Percentiles rank a stretch among this genome's conserved stretches.
Evolutionary conservation across 2,329 filamentous ascomycete genomes (phyloP).

Genomic region (Tolypocladium ovalisporum): DNA sequence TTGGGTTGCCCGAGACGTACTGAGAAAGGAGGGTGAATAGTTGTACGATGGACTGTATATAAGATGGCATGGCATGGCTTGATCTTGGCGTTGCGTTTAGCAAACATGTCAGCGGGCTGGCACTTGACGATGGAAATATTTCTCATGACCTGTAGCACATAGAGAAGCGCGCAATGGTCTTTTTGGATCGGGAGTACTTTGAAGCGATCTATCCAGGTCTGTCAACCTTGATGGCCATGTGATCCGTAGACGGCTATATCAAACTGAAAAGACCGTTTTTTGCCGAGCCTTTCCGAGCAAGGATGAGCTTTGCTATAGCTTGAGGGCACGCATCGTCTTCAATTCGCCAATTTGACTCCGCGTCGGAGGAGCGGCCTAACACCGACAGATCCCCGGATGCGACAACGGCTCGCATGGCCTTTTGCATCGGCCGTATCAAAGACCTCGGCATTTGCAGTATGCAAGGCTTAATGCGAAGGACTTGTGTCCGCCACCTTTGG

Average conservation of each 20-base stretch:
- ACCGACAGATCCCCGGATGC: background rate
- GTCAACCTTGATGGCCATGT: background rate
- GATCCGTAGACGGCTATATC: background rate
- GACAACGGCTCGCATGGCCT: background rate
- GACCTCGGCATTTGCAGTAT: background rate
- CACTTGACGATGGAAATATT: background rate
- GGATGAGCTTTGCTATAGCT: too few species aligned
- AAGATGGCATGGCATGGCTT: background rate
- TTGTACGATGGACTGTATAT: background rate
- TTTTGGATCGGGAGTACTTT: background rate
- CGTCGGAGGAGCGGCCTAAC: background rate
- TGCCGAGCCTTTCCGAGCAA: background rate
- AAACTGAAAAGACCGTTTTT: background rate
- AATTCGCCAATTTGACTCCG: too few species aligned
- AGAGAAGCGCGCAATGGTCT: background rate
- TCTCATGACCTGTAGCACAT: background rate
- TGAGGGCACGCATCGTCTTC: too few species aligned
- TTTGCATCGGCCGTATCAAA: background rate
- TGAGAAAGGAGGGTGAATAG: slow-evolving; percentile 6
- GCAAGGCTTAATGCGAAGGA: background rate
- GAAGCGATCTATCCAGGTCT: background rate
- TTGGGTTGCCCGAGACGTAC: slow-evolving; percentile 40
- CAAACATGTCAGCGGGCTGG: background rate
- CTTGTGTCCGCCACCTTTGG: too few species aligned
- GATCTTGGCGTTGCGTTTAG: background rate